Base-by-base conservation (phyloP, 169 alveolate genomes). In the Plasmodium vivax region DNA sequence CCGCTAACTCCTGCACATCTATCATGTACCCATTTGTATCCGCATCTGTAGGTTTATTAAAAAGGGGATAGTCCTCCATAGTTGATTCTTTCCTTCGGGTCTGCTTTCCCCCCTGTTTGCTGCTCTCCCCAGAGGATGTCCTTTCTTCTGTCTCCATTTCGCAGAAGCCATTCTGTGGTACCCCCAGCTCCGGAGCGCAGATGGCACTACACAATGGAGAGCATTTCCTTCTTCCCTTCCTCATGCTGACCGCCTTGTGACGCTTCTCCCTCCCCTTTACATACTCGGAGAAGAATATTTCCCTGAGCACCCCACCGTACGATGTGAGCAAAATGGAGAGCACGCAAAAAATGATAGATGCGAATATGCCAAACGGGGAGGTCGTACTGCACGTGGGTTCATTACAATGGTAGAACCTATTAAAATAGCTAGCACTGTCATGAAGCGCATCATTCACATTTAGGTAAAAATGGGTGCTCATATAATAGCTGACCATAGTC, bases 251-350 rank as follows among this genome's bases (percentile, higher is more conserved):
- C 14, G 43, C 32, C 7, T 34, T 85, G 43, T 47, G 32, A 3
- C 38, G 54, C 23, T 56, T 19, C 12, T 80, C 62, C 62, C 72
- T 84, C 41, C 74, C 30, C 16, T 68, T 80, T 8, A 62, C 58
- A 80, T 90, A 90, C 34, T 81, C 94, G n/a, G 34, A 62, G 82
- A 90, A 90, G 43, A 90, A 90, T 43, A 90, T 79, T 90, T 90
- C 94, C 30, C 94, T 79, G 14, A 90, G 23, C 23, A 90, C 51
- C 10, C 94, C 94, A n/a, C 94, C 90, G 19, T 62, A 90, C 0
- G 94, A 79, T 41, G 94, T 90, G 80, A 90, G 73, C 14, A 90
- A 34, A 68, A 90, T 90, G 54, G 94, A 90, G n/a, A 80, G 5
- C 30, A 90, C 34, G 19, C 94, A 90, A 90, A 80, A 72, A 56